Conservation (phyloP, 768 basidiomycete species). For the Mycena belliarum region DNA sequence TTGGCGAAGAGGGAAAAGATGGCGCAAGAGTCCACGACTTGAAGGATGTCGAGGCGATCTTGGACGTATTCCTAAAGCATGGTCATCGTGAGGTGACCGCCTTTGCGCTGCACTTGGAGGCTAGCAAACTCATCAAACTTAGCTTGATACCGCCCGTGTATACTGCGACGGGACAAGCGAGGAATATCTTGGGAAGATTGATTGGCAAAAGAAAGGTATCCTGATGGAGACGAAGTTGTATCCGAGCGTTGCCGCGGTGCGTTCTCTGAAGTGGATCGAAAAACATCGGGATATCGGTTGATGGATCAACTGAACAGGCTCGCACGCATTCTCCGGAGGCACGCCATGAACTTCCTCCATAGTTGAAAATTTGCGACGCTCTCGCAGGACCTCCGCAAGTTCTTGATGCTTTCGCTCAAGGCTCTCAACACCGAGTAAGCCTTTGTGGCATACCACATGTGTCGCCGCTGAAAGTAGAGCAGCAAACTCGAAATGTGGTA, state of each 20-base stretch:
- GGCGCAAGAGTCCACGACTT: constrained; percentile 44
- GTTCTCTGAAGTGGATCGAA: background rate
- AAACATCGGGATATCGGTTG: background rate
- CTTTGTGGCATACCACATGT: constrained; percentile 21
- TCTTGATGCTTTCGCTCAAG: constrained; percentile 46
- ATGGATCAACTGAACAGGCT: background rate
- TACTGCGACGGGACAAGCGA: constrained; percentile 60
- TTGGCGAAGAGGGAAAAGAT: constrained; percentile 40
- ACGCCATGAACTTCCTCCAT: background rate
- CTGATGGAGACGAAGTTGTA: constrained; percentile 61
- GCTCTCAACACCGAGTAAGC: constrained; percentile 46
- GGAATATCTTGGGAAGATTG: constrained; percentile 48
- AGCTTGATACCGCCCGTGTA: constrained; percentile 52
- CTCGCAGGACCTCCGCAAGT: constrained; percentile 44
- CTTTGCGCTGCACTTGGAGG: too few relatives aligned
- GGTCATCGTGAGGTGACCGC: constrained; percentile 45
- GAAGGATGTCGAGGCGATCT: constrained; percentile 44
- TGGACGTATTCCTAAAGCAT: constrained; percentile 49
- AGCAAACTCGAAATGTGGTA: constrained; percentile 47
- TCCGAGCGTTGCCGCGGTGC: constrained; percentile 32
- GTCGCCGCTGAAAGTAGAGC: constrained; percentile 18
- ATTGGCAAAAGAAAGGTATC: constrained; percentile 50
- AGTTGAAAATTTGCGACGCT: constrained; percentile 5
- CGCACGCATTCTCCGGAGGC: constrained; percentile 1
- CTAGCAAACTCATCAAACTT: too few relatives aligned